Evolutionary conservation across 1,139 yeast genomes (phyloP).

Genomic region (Geotrichum histeridarum): DNA sequence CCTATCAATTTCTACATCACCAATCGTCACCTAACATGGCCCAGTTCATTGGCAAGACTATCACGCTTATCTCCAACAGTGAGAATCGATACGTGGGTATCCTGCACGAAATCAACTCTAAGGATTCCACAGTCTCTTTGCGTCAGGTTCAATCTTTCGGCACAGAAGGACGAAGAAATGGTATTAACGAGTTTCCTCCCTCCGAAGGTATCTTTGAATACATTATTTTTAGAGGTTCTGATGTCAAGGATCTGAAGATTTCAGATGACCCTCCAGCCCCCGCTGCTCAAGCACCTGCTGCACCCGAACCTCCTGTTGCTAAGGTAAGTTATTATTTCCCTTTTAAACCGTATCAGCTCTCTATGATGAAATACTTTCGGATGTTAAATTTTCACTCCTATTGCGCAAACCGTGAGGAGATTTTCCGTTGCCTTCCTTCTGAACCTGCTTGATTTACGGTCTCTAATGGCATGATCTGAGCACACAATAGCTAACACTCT

Average conservation of each 20-base stretch:
- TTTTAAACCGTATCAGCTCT: not conserved
- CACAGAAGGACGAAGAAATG: slow-evolving; percentile 84
- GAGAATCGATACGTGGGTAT: slow-evolving; percentile 86
- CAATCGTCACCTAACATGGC: slow-evolving; percentile 47
- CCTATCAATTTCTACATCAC: not conserved
- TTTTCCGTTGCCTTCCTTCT: slow-evolving; percentile 21
- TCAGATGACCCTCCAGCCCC: slow-evolving; percentile 54
- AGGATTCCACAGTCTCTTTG: slow-evolving; percentile 84
- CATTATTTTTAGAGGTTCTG: slow-evolving; percentile 86
- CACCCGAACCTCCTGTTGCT: slow-evolving; percentile 36
- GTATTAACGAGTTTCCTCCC: slow-evolving; percentile 68
- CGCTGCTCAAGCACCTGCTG: slow-evolving; percentile 36
- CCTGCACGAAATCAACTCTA: slow-evolving; percentile 81
- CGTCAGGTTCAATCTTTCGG: slow-evolving; percentile 81
- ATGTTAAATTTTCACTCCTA: slow-evolving; percentile 17
- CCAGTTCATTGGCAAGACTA: slow-evolving; percentile 86
- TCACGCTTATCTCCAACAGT: slow-evolving; percentile 80
- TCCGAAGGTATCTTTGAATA: slow-evolving; percentile 67
- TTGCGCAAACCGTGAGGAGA: slow-evolving; percentile 18
- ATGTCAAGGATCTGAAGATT: slow-evolving; percentile 83
- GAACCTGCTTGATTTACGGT: not conserved
- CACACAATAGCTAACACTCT: not conserved
- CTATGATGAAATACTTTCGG: slow-evolving; percentile 18
- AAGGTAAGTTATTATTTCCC: not conserved
- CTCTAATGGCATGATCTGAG: not conserved